Base-by-base conservation (phyloP, 2,329 filamentous ascomycete genomes). In the Endoconidiophora polonica region DNA sequence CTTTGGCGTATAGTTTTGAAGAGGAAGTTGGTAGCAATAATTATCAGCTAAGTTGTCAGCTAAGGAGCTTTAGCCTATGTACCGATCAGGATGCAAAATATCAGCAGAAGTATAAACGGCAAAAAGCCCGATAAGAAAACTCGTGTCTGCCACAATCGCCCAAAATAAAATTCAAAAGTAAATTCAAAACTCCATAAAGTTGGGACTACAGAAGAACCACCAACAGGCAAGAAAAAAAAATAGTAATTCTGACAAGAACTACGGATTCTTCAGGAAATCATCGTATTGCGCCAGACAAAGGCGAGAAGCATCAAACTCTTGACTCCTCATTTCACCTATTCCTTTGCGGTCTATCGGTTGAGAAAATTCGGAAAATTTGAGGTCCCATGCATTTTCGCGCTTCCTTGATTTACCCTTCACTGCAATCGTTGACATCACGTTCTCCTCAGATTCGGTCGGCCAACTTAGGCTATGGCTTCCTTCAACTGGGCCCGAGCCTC, bases 391-490 rank as follows among this genome's bases (percentile, higher is more conserved):
- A 46, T 49, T 44, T 18, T 24, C 42, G 43, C 47, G 16, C 16
- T 18, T 18, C 2, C 16, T 18, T 18, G 16, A 18, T 49, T 53
- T 49, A 43, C 42, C 46, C 29, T 53, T 52, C 50, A 52, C 33
- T 52, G 41, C 23, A 38, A 52, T 50, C 26, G 43, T 16, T 36
- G 10, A 16, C 43, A 16, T 22, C 7, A 40, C n/a, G 38, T 9
- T 33, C 44, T 52, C 50, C 41, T 22, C 9, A 33, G 29, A 12
- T 52, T 36, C 33, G 26, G 38, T 38, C 37, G 14, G 18, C 22
- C 26, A 29, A 20, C 29, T 40, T 29, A 39, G 48, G 52, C 49
- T 53, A 47, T 37, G 4, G 36, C 50, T 52, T 49, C 50, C 45
- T 49, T 49, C 29, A 37, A 38, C 7, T 46, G 24, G 37, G 14